phyloP scores from a whole-genome alignment of 768 basidiomycete genomes.

The Phlebiopsis gigantea region DNA sequence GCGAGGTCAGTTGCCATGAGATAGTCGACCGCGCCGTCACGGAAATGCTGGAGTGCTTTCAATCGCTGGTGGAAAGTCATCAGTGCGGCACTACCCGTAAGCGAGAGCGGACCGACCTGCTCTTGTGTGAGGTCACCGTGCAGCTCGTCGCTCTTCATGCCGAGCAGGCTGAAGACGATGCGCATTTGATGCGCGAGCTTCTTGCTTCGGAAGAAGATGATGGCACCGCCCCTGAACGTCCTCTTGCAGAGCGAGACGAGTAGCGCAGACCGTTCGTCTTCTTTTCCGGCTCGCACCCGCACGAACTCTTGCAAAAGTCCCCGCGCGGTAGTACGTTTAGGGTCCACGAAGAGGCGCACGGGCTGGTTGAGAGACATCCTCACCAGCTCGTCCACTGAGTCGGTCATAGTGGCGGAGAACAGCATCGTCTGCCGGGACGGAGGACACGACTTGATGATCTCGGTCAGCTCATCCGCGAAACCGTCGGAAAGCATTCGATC shows the following conservation, averaged over 20 bases:
- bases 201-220: constrained; percentile 95
- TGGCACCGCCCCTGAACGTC: constrained; percentile 77
- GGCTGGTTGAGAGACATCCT: constrained; percentile 91
- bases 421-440: constrained; percentile 92
- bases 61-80: too few relatives aligned
- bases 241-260: constrained; percentile 82
- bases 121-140: constrained; percentile 97
- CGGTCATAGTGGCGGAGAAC: constrained; percentile 99
- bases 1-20: constrained; percentile 96
- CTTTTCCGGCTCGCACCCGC: constrained; percentile 77
- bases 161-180: constrained; percentile 84
- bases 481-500: constrained; percentile 96
- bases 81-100: too few relatives aligned
- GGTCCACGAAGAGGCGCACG: constrained; percentile 92
- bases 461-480: constrained; percentile 89
- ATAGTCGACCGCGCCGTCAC: constrained; percentile 84
- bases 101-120: constrained; percentile 51
- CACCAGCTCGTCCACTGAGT: constrained; percentile 90
- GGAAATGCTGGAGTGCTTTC: constrained; percentile 79
- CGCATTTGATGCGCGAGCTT: constrained; percentile 97
- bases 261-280: constrained; percentile 69
- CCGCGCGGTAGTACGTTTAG: constrained; percentile 80
- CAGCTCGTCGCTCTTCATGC: constrained; percentile 86
- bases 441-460: constrained; percentile 91
- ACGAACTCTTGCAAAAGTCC: constrained; percentile 94